Evolutionary conservation across 1,139 yeast genomes (phyloP), one percentile per base, ranked within the genome.

Genomic region (Kluyveromyces sp.): DNA sequence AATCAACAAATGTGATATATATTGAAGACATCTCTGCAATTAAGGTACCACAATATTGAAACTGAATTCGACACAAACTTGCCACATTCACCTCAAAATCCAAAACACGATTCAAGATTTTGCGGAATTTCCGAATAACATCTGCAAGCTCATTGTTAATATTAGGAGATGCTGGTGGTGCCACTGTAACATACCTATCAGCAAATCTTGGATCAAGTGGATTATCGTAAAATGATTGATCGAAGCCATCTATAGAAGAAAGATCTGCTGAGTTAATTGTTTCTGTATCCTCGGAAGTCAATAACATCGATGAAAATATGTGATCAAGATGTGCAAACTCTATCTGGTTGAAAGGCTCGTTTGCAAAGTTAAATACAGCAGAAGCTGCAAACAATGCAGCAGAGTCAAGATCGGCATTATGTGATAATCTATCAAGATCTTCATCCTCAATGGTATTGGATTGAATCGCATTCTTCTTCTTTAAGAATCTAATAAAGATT

Each of bases 11-110:
- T 41, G 56, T 58, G 42, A 58, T 53, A 46, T 60, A 58, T 5
- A 59, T 55, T 35, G 61, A 64, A 3, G 64, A 56, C 67, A 63
- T 63, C 49, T 62, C 65, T 43, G 62, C 64, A 7, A 63, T 48
- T 15, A 63, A 45, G 42, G 62, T 62, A 1, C 67, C 67, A 4
- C 66, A 61, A 45, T 61, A 63, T 45, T 63, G 67, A 43, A 60
- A 63, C 45, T 63, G 66, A 25, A 63, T 60, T 34, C 67, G 52
- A n/a, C 64, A 64, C 41, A 63, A 52, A 48, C 66, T 63, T 25
- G 66, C 63, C 15, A 63, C 65, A 42, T 63, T 63, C 2, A 61
- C 66, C 47, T 63, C 66, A 50, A 63, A 63, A 46, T 63, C 67
- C 40, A 59, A 58, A 4, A 61, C 56, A 15, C 64, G 56, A 41